phyloP scores from a whole-genome alignment of 495 filamentous ascomycete species.

The Penicillium turbatum region DNA sequence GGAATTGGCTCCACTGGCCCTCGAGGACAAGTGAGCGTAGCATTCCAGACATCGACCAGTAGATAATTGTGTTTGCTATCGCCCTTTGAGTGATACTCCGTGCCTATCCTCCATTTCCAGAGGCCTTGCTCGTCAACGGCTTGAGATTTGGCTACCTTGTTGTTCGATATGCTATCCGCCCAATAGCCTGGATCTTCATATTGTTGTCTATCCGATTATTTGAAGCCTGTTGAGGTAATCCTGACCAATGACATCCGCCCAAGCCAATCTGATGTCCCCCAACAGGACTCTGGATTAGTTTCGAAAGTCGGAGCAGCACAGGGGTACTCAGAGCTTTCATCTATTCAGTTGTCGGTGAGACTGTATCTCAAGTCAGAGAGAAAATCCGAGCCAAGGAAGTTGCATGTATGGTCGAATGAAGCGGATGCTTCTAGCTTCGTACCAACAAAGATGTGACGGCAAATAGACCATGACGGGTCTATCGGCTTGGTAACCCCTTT shows the following conservation, averaged over 20 bases:
- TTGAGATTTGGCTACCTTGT: not conserved
- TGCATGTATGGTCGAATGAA: not conserved
- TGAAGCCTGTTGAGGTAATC: too few species aligned
- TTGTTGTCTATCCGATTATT: too few species aligned
- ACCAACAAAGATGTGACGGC: not conserved
- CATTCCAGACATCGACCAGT: not conserved
- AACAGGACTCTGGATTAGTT: not conserved
- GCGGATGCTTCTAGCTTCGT: not conserved
- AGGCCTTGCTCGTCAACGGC: not conserved
- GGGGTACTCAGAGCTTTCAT: not conserved
- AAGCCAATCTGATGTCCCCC: not conserved
- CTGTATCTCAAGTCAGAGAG: not conserved
- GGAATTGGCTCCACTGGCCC: not conserved
- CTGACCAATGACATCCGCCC: not conserved
- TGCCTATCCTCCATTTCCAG: not conserved
- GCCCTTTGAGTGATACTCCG: not conserved
- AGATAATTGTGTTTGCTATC: not conserved
- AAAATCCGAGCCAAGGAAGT: not conserved
- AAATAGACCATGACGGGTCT: not conserved
- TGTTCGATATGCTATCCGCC: not conserved
- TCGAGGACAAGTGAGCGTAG: not conserved
- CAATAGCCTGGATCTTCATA: not conserved
- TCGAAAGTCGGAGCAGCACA: not conserved
- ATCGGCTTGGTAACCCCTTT: not conserved
- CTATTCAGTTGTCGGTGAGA: not conserved